Percentiles rank a stretch among this genome's conserved stretches.
These are phyloP conservation scores for Jamesozyma gamospora DNA, from an alignment of 805 yeast species.

Conservation along the genomic window DNA sequence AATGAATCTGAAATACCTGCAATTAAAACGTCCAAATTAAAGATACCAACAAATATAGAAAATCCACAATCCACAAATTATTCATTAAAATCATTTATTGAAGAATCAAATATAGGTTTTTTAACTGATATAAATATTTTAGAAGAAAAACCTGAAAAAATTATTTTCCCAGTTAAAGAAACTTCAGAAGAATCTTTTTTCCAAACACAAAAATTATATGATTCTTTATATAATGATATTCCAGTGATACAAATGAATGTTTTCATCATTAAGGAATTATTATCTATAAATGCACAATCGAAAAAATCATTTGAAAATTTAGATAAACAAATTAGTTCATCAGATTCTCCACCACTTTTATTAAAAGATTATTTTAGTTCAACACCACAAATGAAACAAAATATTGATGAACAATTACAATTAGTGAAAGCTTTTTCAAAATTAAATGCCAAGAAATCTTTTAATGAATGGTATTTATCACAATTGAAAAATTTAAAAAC, in stretches of 20 bases:
- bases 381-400: slow-evolving; percentile 29
- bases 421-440: slow-evolving; percentile 42
- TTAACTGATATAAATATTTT: slow-evolving; percentile 11
- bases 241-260: slow-evolving; percentile 37
- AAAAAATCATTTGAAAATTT: slow-evolving; percentile 37
- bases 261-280: slow-evolving; percentile 45
- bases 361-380: slow-evolving; percentile 40
- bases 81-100: slow-evolving; percentile 13
- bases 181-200: slow-evolving; percentile 3
- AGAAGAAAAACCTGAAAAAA: slow-evolving; percentile 4
- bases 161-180: slow-evolving; percentile 6
- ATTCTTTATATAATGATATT: slow-evolving; percentile 17
- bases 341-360: slow-evolving; percentile 48
- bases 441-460: slow-evolving; percentile 42
- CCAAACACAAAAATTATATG: slow-evolving; percentile 9
- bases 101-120: slow-evolving; percentile 14
- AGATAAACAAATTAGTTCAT: slow-evolving; percentile 37
- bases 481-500: slow-evolving; percentile 37
- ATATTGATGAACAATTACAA: slow-evolving; percentile 40
- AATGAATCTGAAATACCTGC: background rate
- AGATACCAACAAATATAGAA: background rate
- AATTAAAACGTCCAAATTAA: background rate
- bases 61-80: background rate
- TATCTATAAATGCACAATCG: slow-evolving; percentile 42
- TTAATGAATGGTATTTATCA: slow-evolving; percentile 56